Evolutionary conservation across 2,329 filamentous ascomycete genomes (phyloP).

Genomic region (Botrytis medusae): DNA sequence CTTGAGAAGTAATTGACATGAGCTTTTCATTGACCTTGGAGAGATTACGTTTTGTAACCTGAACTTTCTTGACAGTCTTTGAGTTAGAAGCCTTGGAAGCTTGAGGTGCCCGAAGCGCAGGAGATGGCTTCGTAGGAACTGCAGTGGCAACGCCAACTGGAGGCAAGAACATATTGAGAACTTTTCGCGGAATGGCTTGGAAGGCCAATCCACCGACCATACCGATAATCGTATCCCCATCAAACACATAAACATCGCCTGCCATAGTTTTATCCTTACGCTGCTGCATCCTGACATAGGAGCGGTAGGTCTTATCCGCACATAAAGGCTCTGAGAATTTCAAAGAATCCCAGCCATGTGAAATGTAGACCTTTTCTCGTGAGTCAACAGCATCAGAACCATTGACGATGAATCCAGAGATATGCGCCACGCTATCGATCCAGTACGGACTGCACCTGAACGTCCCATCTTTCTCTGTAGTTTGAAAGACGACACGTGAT

Average conservation of each 20-base stretch:
- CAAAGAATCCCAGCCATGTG: conserved; percentile 57
- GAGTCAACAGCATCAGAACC: conserved; percentile 48
- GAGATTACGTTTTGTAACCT: conserved; percentile 19
- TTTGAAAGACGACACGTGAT: conserved; percentile 49
- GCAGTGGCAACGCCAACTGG: conserved; percentile 8
- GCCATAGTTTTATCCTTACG: conserved; percentile 42
- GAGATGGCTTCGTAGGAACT: conserved; percentile 41
- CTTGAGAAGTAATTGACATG: conserved; percentile 38
- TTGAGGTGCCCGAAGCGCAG: conserved; percentile 29
- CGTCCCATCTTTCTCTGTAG: conserved; percentile 48
- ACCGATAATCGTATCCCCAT: conserved; percentile 39
- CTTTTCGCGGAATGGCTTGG: conserved; percentile 20
- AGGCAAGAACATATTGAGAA: conserved; percentile 21
- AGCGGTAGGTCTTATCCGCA: conserved; percentile 50
- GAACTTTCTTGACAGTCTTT: conserved; percentile 20
- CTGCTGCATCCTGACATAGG: conserved; percentile 54
- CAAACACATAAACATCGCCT: conserved; percentile 43
- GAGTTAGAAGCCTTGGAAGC: background rate
- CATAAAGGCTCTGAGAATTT: conserved; percentile 49
- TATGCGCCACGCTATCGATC: conserved; percentile 59
- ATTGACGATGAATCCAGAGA: conserved; percentile 62
- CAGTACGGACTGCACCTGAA: conserved; percentile 58
- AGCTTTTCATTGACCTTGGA: conserved; percentile 32
- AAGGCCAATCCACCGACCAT: conserved; percentile 47
- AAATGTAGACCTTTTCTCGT: conserved; percentile 56